phyloP scores from a whole-genome alignment of 2,329 filamentous ascomycete genomes.

The Scytalidium sp. region DNA sequence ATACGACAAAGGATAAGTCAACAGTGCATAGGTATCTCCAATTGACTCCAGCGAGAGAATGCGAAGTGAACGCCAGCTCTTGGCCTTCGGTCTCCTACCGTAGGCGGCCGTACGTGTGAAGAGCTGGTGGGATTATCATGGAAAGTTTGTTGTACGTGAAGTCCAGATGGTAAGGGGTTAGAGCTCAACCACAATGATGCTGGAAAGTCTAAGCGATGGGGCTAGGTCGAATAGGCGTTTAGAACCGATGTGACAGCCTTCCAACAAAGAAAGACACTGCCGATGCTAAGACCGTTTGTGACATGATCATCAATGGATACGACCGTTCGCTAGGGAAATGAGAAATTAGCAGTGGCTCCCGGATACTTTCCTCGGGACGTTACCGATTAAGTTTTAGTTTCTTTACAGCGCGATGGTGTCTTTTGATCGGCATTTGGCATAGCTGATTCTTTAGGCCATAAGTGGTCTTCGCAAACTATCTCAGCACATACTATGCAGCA shows the following conservation, averaged over 20 bases:
- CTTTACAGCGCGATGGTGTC: no score
- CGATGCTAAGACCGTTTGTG: neutral
- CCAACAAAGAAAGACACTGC: neutral
- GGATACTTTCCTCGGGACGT: no score
- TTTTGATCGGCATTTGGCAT: no score
- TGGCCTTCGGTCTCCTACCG: neutral
- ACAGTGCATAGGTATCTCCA: neutral
- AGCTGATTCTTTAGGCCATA: no score
- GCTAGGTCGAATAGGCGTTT: conserved; percentile 2
- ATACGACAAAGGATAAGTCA: neutral
- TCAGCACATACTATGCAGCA: neutral
- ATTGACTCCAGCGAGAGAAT: neutral
- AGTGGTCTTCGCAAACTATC: no score
- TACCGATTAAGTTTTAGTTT: no score
- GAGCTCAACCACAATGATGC: conserved; percentile 6
- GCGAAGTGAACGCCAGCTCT: neutral
- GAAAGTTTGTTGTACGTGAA: neutral
- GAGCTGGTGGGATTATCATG: neutral
- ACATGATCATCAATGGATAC: neutral
- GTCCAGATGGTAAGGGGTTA: conserved; percentile 9
- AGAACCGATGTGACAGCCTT: conserved; percentile 1
- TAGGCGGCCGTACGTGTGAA: neutral
- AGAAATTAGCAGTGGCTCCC: neutral
- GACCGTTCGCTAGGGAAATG: neutral
- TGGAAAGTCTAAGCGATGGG: conserved; percentile 10